Evolutionary conservation across 73 alveolate species (phyloP).

Genomic region (Tetrahymena elliotti): DNA sequence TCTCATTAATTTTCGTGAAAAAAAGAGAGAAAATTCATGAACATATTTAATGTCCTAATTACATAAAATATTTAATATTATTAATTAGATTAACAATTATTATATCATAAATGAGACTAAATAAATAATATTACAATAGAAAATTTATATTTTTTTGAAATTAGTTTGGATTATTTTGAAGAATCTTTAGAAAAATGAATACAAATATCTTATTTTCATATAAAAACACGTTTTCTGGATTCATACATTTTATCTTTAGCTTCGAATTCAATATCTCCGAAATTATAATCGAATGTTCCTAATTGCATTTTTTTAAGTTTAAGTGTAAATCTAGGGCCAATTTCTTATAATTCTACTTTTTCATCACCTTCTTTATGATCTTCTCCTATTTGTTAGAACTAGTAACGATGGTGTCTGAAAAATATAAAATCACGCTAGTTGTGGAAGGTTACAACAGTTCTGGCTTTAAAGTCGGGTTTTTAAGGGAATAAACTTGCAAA

Average conservation of each 20-base stretch:
- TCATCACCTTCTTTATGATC: conserved; percentile 10
- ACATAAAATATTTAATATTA: no score
- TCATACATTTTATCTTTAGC: conserved; percentile 37
- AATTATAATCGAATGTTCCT: conserved; percentile 22
- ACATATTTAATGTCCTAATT: no score
- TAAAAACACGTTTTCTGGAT: conserved; percentile 31
- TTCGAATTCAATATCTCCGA: conserved; percentile 39
- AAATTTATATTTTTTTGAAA: no score
- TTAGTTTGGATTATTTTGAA: no score
- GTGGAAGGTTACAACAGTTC: conserved; percentile 41
- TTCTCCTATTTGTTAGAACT: background rate
- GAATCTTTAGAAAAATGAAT: no score
- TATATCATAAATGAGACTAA: no score
- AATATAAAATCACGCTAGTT: conserved; percentile 40
- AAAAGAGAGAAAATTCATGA: no score
- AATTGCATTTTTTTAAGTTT: conserved; percentile 18
- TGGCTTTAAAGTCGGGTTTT: conserved; percentile 33
- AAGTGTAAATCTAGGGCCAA: conserved; percentile 42
- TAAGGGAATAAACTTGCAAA: conserved; percentile 93
- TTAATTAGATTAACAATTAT: no score
- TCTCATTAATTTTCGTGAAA: no score
- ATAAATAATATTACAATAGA: no score
- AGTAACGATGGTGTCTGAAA: conserved; percentile 42
- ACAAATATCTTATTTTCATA: background rate
- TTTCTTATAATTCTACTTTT: conserved; percentile 33